Conservation (phyloP, 306 rosid genomes). For the Corylus americana region DNA sequence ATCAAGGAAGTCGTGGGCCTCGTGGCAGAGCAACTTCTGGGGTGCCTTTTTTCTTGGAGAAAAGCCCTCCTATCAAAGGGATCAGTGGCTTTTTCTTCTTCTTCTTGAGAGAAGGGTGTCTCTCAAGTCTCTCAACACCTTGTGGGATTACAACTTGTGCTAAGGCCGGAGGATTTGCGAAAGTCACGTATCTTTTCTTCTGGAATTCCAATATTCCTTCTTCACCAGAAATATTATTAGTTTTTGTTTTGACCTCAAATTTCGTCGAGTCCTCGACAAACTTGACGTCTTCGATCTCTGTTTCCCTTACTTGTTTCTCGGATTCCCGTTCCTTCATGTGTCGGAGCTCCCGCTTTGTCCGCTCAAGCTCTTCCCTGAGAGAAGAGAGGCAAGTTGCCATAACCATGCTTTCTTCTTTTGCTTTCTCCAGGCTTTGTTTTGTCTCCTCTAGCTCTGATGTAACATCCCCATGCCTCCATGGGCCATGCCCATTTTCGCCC, state of each 20-base stretch:
- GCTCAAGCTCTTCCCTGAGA: slow-evolving; percentile 71
- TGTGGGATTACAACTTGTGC: slow-evolving; percentile 51
- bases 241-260: slow-evolving; percentile 33
- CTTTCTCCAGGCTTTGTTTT: slow-evolving; percentile 61
- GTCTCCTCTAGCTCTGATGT: slow-evolving; percentile 77
- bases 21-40: slow-evolving; percentile 36
- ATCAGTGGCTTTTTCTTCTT: slow-evolving; percentile 71
- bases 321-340: slow-evolving; percentile 46
- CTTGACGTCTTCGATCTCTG: slow-evolving; percentile 63
- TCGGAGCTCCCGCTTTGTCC: slow-evolving; percentile 67
- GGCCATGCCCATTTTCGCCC: slow-evolving; percentile 37
- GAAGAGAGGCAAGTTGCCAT: slow-evolving; percentile 75
- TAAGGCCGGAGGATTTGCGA: slow-evolving; percentile 68
- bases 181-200: slow-evolving; percentile 85
- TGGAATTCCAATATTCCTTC: slow-evolving; percentile 61
- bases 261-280: slow-evolving; percentile 49
- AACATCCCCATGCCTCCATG: slow-evolving; percentile 46
- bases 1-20: background rate
- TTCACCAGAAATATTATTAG: slow-evolving; percentile 1
- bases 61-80: slow-evolving; percentile 63
- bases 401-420: slow-evolving; percentile 69
- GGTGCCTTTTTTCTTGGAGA: slow-evolving; percentile 67
- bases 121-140: slow-evolving; percentile 53
- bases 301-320: slow-evolving; percentile 40
- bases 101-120: slow-evolving; percentile 70